These are phyloP conservation scores for Leccinum subfulvum DNA, from an alignment of 1,284 basidiomycete genomes.

Conservation along the genomic window DNA sequence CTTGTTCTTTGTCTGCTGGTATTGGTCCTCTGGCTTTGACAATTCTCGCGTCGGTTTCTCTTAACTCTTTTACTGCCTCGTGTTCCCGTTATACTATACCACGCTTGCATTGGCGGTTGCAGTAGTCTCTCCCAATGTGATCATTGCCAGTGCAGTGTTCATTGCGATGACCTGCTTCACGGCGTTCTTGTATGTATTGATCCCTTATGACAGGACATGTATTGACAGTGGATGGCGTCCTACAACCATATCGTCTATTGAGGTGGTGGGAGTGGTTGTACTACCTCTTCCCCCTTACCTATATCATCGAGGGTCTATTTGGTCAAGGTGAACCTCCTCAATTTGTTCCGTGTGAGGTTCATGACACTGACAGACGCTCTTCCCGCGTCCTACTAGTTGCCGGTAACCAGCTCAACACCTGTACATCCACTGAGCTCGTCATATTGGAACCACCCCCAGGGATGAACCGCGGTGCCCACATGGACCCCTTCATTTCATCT, in stretches of 20 bases:
- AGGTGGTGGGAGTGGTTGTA: slow-evolving; percentile 88
- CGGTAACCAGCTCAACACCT: slow-evolving; percentile 52
- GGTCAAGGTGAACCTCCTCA: slow-evolving; percentile 2
- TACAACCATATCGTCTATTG: slow-evolving; percentile 59
- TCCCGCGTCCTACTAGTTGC: slow-evolving; percentile 30
- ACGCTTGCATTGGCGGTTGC: slow-evolving; percentile 60
- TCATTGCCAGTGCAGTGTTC: slow-evolving; percentile 63
- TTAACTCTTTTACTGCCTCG: slow-evolving; percentile 46
- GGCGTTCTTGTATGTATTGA: slow-evolving; percentile 11
- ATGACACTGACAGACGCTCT: neutral
- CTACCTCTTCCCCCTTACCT: slow-evolving; percentile 15
- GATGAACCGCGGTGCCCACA: slow-evolving; percentile 58
- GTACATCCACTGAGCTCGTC: slow-evolving; percentile 54
- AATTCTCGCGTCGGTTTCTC: slow-evolving; percentile 48
- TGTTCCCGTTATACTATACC: slow-evolving; percentile 50
- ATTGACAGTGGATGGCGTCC: slow-evolving; percentile 40
- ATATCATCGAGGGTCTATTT: slow-evolving; percentile 10
- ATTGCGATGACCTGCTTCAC: slow-evolving; percentile 59
- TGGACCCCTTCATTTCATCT: slow-evolving; percentile 48
- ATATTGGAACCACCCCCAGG: slow-evolving; percentile 56
- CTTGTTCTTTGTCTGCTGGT: slow-evolving; percentile 65
- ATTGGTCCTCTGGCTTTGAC: slow-evolving; percentile 59
- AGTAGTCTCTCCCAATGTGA: slow-evolving; percentile 58
- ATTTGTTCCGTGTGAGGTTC: neutral
- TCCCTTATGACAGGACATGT: neutral